Evolutionary conservation across 768 basidiomycete genomes (phyloP).

Genomic region (Baorangia bicolor): DNA sequence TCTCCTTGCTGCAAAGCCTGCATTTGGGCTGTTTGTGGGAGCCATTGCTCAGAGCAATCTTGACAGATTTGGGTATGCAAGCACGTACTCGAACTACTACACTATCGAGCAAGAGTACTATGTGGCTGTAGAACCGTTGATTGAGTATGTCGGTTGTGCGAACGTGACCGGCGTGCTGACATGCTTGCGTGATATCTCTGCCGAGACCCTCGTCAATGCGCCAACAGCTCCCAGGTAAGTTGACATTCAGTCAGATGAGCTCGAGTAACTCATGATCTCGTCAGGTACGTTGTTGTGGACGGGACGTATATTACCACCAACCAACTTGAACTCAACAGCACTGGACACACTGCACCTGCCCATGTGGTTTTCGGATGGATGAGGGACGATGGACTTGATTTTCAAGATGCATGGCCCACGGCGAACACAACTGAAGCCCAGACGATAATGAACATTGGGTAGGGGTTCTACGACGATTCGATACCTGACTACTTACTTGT

Average conservation of each 20-base stretch:
- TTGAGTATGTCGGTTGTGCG: conserved; percentile 40
- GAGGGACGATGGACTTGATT: conserved; percentile 49
- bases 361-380: conserved; percentile 52
- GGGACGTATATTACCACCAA: conserved; percentile 43
- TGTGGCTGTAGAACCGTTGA: conserved; percentile 37
- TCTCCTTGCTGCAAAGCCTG: conserved; percentile 35
- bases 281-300: conserved; percentile 39
- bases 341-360: conserved; percentile 40
- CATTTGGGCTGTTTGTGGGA: conserved; percentile 39
- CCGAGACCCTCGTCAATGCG: conserved; percentile 6
- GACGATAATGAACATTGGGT: neutral
- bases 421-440: conserved; percentile 1
- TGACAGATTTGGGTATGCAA: conserved; percentile 47
- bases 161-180: conserved; percentile 6
- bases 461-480: neutral
- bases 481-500: neutral
- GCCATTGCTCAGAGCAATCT: conserved; percentile 48
- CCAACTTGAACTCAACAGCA: conserved; percentile 40
- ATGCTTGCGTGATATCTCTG: conserved; percentile 5
- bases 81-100: conserved; percentile 49
- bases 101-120: conserved; percentile 40
- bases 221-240: conserved; percentile 2
- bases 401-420: conserved; percentile 39
- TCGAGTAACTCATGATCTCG: too few relatives aligned
- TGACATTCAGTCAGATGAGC: neutral